Conservation (phyloP, 2,329 filamentous ascomycete genomes). For the Zarea fungicola region DNA sequence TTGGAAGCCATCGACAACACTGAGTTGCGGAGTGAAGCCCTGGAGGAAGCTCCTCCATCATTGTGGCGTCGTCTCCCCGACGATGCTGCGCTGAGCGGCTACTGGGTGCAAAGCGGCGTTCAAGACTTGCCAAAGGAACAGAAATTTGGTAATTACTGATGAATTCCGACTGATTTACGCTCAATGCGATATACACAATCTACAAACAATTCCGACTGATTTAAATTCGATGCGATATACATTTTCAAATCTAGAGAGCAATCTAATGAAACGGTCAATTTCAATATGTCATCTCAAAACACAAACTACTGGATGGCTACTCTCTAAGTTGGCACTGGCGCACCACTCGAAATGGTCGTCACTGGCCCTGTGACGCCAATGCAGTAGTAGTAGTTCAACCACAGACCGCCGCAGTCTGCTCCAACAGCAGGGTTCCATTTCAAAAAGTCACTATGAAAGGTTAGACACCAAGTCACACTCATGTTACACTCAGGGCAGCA, state of each 20-base stretch:
- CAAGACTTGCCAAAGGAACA: no score
- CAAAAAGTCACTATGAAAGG: constrained; percentile 13
- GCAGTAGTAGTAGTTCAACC: constrained; percentile 16
- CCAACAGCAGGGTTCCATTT: constrained; percentile 17
- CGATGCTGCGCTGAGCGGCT: background rate
- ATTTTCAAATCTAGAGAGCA: no score
- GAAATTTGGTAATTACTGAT: no score
- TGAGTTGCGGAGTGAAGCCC: background rate
- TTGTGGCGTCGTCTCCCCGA: background rate
- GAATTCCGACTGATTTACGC: no score
- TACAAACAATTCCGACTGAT: no score
- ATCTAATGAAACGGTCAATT: no score
- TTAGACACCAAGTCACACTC: background rate
- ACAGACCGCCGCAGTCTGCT: constrained; percentile 12
- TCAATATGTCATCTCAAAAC: no score
- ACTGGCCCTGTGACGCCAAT: constrained; percentile 7
- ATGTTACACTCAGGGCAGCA: background rate
- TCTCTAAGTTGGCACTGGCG: background rate
- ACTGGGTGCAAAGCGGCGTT: background rate
- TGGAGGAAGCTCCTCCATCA: no score
- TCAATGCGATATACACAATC: no score
- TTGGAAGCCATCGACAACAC: background rate
- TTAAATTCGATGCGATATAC: no score
- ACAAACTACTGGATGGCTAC: background rate
- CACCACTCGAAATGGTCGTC: background rate